Evolutionary conservation across 192 early-diverging fungal species (phyloP).

Genomic region (Mortierella antarctica): DNA sequence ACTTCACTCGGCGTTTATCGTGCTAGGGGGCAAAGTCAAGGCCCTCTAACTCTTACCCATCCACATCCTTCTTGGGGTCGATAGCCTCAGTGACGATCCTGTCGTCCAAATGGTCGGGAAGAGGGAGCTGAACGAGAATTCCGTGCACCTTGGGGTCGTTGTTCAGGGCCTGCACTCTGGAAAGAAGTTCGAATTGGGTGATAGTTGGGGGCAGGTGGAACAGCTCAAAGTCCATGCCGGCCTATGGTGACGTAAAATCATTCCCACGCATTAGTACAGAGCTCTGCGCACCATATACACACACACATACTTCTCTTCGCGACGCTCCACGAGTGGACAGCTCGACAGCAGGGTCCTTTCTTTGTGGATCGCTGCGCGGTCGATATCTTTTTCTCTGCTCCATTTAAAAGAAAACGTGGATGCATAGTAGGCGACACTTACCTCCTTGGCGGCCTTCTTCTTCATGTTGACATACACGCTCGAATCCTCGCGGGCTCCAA

Average conservation of each 20-base stretch:
- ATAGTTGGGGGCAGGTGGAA: constrained; percentile 50
- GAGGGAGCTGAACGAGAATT: constrained; percentile 95
- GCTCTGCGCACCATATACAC: too few species aligned
- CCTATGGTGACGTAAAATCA: constrained; percentile 8
- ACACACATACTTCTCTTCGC: not conserved
- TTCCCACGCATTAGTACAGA: not conserved
- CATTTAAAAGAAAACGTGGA: not conserved
- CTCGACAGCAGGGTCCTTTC: too few species aligned
- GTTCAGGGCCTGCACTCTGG: constrained; percentile 79
- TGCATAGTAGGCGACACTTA: constrained; percentile 28
- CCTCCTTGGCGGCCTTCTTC: constrained; percentile 88
- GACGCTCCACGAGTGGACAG: not conserved
- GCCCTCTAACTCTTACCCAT: constrained; percentile 71
- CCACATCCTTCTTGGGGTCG: constrained; percentile 92
- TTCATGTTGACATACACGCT: constrained; percentile 95
- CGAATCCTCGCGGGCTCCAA: constrained; percentile 95
- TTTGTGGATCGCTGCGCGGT: not conserved
- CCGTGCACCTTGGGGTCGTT: constrained; percentile 88
- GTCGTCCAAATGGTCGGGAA: constrained; percentile 90
- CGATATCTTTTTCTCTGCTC: not conserved
- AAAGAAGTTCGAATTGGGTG: constrained; percentile 68
- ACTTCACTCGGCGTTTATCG: not conserved
- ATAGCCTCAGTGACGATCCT: constrained; percentile 87
- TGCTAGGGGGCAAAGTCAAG: not conserved
- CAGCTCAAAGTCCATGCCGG: constrained; percentile 53